Conservation (phyloP, 208 protist species). For the Crithidia thermophila region DNA sequence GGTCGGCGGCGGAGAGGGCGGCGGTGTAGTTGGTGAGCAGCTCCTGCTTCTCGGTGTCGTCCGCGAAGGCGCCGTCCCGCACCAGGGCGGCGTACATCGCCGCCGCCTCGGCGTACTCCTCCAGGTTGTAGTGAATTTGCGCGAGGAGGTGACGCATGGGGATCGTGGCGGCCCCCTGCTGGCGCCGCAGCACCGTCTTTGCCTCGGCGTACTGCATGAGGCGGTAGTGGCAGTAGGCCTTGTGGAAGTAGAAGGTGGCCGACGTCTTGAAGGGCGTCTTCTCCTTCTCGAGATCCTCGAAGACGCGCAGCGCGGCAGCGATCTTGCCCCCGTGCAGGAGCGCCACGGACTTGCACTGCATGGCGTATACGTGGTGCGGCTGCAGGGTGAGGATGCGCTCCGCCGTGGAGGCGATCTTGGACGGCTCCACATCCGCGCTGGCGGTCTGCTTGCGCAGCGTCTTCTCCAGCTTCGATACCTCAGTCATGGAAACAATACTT, state of each 20-base stretch:
- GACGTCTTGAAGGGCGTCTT: conserved; percentile 1
- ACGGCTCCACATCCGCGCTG: conserved; percentile 41
- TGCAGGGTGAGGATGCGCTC: conserved; percentile 72
- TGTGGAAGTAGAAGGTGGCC: conserved; percentile 53
- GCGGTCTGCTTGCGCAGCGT: conserved; percentile 55
- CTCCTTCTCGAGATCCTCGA: conserved; percentile 47
- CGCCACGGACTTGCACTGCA: conserved; percentile 73
- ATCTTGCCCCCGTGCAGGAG: conserved; percentile 69
- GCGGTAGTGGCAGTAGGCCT: conserved; percentile 81
- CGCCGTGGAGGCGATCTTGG: conserved; percentile 51
- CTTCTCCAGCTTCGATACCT: conserved; percentile 68
- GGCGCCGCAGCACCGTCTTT: conserved; percentile 32
- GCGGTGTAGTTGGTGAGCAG: conserved; percentile 80
- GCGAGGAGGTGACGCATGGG: conserved; percentile 74
- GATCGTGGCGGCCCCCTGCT: conserved; percentile 29
- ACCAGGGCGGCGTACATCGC: conserved; percentile 68
- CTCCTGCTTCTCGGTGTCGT: conserved; percentile 79
- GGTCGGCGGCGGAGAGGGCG: conserved; percentile 42
- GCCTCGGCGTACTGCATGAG: conserved; percentile 65
- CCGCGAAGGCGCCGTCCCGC: conserved; percentile 43
- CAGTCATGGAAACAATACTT: conserved; percentile 42
- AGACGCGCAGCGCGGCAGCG: conserved; percentile 53
- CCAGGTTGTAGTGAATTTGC: conserved; percentile 86
- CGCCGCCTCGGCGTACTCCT: conserved; percentile 71
- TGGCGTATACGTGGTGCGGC: conserved; percentile 53